These are phyloP conservation scores for Penicillium salamii DNA, from an alignment of 495 filamentous ascomycete species.

Conservation along the genomic window DNA sequence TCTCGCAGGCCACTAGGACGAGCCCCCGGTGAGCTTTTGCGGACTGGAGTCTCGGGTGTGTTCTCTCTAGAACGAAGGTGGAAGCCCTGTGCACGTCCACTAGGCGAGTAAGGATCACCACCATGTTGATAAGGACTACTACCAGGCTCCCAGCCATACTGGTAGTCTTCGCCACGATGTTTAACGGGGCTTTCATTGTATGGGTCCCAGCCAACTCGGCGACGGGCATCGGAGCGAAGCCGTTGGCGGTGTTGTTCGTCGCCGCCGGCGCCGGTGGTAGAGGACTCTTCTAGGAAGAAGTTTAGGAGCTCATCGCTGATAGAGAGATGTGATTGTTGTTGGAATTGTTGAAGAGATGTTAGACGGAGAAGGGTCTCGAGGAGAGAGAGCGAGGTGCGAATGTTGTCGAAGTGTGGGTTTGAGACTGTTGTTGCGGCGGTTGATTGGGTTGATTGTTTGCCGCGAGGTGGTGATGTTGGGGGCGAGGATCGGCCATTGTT, in stretches of 20 bases:
- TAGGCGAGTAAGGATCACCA: constrained; percentile 32
- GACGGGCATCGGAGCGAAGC: constrained; percentile 67
- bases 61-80: constrained; percentile 39
- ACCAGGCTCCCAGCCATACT: constrained; percentile 37
- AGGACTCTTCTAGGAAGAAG: constrained; percentile 87
- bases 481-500: constrained; percentile 21
- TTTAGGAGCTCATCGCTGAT: constrained; percentile 93
- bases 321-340: constrained; percentile 86
- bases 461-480: constrained; percentile 19
- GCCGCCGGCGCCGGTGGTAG: constrained; percentile 67
- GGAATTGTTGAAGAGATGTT: constrained; percentile 91
- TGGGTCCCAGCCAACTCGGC: constrained; percentile 86
- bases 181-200: constrained; percentile 72
- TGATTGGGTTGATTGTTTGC: constrained; percentile 34
- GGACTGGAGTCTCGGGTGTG: constrained; percentile 38
- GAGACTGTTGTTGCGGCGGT: constrained; percentile 37
- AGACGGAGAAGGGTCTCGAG: constrained; percentile 93
- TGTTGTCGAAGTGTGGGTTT: constrained; percentile 45
- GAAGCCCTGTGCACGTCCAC: constrained; percentile 24
- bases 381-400: constrained; percentile 84
- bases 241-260: constrained; percentile 67
- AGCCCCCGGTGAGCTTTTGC: constrained; percentile 19
- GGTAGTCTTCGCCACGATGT: constrained; percentile 59
- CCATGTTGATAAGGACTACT: constrained; percentile 27
- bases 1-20: constrained; percentile 23